Evolutionary conservation across 139 green algal species (phyloP), one percentile per base, ranked within the genome.

Genomic region (Chlamydomonas sphaeroides): DNA sequence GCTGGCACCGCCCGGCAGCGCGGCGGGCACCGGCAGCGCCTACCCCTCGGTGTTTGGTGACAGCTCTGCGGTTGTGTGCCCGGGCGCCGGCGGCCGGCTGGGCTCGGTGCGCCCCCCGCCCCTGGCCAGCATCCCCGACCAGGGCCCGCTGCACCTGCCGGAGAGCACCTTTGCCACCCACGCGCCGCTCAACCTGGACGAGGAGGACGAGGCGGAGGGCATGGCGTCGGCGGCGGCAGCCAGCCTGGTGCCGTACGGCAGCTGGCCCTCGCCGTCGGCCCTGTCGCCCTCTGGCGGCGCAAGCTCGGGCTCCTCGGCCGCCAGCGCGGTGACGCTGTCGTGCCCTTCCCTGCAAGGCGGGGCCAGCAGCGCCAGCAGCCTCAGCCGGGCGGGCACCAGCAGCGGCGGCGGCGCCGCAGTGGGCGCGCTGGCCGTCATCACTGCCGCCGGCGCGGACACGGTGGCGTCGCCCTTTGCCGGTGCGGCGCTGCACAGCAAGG

Each of bases 81-180:
- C n/a, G n/a, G n/a, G n/a, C n/a, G n/a, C n/a, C n/a, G n/a, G n/a
- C n/a, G n/a, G n/a, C n/a, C n/a, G n/a, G n/a, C n/a, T n/a, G n/a
- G n/a, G n/a, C n/a, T n/a, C n/a, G n/a, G n/a, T n/a, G 38, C 36
- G 3, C 11, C 38, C 36, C 36, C 36, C 72, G 25, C 35, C 41
- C 18, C 74, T 80, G 59, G 57, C 59, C 10, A 48, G 30, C 18
- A 70, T 80, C 18, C 74, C 74, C 15, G 49, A 33, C 62, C 7
- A 30, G 1, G 41, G 75, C 23, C n/a, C 75, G n/a, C 75, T 82
- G 61, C 42, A 63, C 59, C 75, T 82, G 21, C 75, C 75, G 4
- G 75, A 72, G 62, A 82, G 75, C 75, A 73, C 61, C 75, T 82
- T 82, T 28, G 75, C 75, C 18, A 82, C 61, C 3, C n/a, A 82